phyloP scores from a whole-genome alignment of 2,329 filamentous ascomycete species.

The Moelleriella libera region DNA sequence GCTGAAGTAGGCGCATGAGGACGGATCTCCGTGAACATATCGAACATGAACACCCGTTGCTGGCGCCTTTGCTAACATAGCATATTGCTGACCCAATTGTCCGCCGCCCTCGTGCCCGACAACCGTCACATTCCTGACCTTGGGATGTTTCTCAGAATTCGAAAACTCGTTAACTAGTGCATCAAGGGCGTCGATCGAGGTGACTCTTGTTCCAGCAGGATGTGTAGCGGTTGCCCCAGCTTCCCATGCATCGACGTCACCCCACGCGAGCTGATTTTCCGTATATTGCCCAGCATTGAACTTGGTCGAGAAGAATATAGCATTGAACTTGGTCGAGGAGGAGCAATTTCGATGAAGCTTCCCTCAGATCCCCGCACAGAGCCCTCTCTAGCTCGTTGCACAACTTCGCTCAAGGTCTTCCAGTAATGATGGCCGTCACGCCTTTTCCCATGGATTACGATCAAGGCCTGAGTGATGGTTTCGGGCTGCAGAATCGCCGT shows the following conservation, averaged over 20 bases:
- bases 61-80: slow-evolving; percentile 1
- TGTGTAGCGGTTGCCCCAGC: slow-evolving; percentile 2
- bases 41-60: slow-evolving; percentile 3
- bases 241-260: slow-evolving; percentile 4
- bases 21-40: slow-evolving; percentile 5
- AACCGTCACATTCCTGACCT: slow-evolving; percentile 4
- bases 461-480: neutral
- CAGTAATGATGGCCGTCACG: slow-evolving; percentile 4
- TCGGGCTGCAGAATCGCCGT: neutral
- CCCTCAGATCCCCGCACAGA: neutral
- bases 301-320: neutral
- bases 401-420: slow-evolving; percentile 1
- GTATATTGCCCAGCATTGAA: slow-evolving; percentile 4
- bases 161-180: slow-evolving; percentile 1
- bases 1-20: slow-evolving; percentile 5
- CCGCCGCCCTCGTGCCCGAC: slow-evolving; percentile 5
- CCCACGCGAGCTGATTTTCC: slow-evolving; percentile 4
- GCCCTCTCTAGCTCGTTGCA: neutral
- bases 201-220: slow-evolving; percentile 1
- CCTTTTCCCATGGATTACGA: slow-evolving; percentile 4
- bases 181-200: slow-evolving; percentile 5
- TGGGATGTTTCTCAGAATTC: slow-evolving; percentile 1
- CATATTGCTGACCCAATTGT: slow-evolving; percentile 4
- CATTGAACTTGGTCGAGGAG: slow-evolving; percentile 3
- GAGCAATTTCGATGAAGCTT: slow-evolving; percentile 1